Conservation (phyloP, 306 rosid genomes). For the barrel medic (Medicago truncatula) region DNA sequence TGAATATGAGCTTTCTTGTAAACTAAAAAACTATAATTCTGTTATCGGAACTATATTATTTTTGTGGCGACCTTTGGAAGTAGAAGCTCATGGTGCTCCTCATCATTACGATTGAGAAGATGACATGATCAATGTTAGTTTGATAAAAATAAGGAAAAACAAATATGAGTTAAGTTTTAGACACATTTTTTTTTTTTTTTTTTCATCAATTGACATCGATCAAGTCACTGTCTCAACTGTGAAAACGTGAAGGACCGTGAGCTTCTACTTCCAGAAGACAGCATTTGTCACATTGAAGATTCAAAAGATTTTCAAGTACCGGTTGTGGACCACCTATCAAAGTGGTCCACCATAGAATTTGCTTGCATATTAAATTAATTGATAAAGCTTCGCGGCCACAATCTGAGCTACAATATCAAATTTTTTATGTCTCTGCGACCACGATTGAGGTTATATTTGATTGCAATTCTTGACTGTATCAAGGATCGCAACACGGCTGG, state of each 20-base stretch:
- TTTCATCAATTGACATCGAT: too few relatives aligned
- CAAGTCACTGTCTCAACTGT: neutral
- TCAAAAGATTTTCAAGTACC: neutral
- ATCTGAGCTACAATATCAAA: neutral
- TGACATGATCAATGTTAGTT: too few relatives aligned
- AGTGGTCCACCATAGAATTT: neutral
- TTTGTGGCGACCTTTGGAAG: too few relatives aligned
- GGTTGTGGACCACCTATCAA: neutral
- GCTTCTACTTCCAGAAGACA: neutral
- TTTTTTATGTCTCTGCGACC: neutral
- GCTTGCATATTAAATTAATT: too few relatives aligned
- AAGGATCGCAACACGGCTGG: neutral
- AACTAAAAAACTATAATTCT: neutral
- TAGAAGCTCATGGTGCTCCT: too few relatives aligned
- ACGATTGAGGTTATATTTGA: neutral
- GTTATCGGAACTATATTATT: too few relatives aligned
- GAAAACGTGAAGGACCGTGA: neutral
- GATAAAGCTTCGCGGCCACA: neutral
- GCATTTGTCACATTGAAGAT: neutral
- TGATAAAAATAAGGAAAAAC: too few relatives aligned
- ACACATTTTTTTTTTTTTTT: too few relatives aligned
- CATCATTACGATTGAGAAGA: too few relatives aligned
- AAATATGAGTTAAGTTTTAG: neutral
- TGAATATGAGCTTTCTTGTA: constrained; percentile 18
- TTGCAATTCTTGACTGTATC: neutral